phyloP scores from a whole-genome alignment of 2,329 filamentous ascomycete species.

The Aureobasidium sp. region DNA sequence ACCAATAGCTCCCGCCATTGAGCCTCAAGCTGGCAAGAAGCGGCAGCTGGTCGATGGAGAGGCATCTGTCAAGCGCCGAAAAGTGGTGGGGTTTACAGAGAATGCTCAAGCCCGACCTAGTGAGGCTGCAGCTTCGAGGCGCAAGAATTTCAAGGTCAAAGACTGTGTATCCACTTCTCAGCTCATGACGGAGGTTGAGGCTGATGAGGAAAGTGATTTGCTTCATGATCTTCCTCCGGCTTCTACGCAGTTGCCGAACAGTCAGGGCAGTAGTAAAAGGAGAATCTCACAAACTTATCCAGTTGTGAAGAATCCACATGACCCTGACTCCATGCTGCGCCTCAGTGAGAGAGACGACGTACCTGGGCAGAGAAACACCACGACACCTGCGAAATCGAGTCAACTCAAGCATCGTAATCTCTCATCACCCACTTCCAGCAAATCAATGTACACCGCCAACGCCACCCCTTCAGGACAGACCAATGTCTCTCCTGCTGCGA shows the following conservation, averaged over 20 bases:
- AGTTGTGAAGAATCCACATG: conserved; percentile 68
- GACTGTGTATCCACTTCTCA: conserved; percentile 15
- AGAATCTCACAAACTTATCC: conserved; percentile 51
- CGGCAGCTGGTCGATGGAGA: neutral
- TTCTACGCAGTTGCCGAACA: conserved; percentile 23
- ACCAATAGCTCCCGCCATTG: neutral
- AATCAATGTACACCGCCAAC: conserved; percentile 25
- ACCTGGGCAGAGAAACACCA: conserved; percentile 42
- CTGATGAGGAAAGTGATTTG: neutral
- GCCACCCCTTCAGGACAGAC: conserved; percentile 4
- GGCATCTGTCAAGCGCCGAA: conserved; percentile 8
- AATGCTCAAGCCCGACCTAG: neutral
- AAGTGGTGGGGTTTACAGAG: conserved; percentile 4
- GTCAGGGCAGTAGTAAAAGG: neutral
- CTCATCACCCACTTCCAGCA: conserved; percentile 25
- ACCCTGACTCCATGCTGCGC: conserved; percentile 55
- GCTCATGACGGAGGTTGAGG: neutral
- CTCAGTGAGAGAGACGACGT: conserved; percentile 56
- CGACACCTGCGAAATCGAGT: conserved; percentile 25
- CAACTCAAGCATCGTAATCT: neutral
- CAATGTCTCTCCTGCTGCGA: neutral
- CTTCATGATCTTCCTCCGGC: conserved; percentile 21
- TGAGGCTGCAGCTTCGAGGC: neutral
- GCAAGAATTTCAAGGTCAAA: conserved; percentile 20
- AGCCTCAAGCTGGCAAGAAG: neutral